These are phyloP conservation scores for Paramecium octaurelia DNA, from an alignment of 73 alveolate genomes.

Conservation along the genomic window DNA sequence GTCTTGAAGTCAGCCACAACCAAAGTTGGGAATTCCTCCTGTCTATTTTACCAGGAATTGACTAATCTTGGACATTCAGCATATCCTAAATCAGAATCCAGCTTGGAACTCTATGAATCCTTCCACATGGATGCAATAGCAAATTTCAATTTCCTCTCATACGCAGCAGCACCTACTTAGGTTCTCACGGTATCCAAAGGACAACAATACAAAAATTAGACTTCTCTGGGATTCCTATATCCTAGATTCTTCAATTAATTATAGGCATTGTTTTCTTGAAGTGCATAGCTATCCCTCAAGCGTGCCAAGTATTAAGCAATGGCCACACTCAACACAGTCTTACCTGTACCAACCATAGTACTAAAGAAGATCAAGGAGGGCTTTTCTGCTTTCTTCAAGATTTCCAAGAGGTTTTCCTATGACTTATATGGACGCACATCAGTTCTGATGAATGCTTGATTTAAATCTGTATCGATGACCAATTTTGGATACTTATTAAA, in stretches of 20 bases:
- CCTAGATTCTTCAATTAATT: neutral
- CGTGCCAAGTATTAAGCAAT: neutral
- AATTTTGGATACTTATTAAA: constrained; percentile 39
- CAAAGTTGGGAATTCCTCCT: constrained; percentile 8
- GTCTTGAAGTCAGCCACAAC: constrained; percentile 39
- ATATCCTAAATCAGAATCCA: neutral
- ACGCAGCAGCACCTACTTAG: constrained; percentile 37
- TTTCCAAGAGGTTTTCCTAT: neutral
- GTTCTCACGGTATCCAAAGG: constrained; percentile 46
- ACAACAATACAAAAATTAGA: constrained; percentile 29
- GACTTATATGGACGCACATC: constrained; percentile 37
- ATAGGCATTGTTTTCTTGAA: neutral
- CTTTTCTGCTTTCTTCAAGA: neutral
- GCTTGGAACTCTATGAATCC: neutral
- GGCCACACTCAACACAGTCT: constrained; percentile 40
- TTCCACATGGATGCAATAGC: constrained; percentile 53
- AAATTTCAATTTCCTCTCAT: constrained; percentile 42
- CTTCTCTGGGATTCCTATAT: neutral
- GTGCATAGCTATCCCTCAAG: neutral
- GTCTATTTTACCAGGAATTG: constrained; percentile 10
- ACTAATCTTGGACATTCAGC: constrained; percentile 38
- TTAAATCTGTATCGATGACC: constrained; percentile 41
- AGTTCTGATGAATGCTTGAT: neutral
- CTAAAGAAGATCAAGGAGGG: neutral
- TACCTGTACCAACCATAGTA: constrained; percentile 55